Base-by-base conservation (phyloP, 2,329 filamentous ascomycete species). In the Parafenestella ontariensis region DNA sequence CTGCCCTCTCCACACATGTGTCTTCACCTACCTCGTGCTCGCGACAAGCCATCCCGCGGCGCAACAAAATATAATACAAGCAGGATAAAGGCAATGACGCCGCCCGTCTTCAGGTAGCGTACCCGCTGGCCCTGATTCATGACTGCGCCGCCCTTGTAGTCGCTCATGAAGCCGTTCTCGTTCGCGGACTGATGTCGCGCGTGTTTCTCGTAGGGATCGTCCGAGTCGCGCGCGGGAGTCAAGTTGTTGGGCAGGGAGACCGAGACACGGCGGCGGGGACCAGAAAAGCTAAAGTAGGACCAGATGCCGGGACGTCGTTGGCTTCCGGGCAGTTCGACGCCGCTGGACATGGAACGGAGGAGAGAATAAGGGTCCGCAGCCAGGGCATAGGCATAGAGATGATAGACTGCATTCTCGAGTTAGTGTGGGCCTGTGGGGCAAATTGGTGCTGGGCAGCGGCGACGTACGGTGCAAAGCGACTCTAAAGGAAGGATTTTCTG, bases 71-170 rank as follows among this genome's bases (percentile, higher is more conserved):
- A 83, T 41, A 84, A 71, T n/a, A 87, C 73, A 47, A 87, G 74
- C 45, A 87, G 69, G 44, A 88, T 73, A 59, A 86, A 80, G 48
- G 81, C 80, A 56, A 88, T 77, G 56, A 88, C 79, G 60, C 83
- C 84, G 36, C 84, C 85, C 47, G 84, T 84, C 79, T 87, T 88
- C 66, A 88, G 68, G 67, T 83, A 86, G 57, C 85, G 81, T 47
- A 83, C 77, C 71, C 84, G 79, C 75, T 86, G 84, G 61, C 82
- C 84, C 77, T 86, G 85, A 65, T 85, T 85, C 85, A 88, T 87
- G 36, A 63, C 87, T 64, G 77, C 66, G 75, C 75, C 72, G 50
- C 76, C 69, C 71, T 79, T 79, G 68, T 75, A 64, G 62, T 77
- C 76, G 63, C 76, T 73, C 75, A 79, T 78, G 63, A 72, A 74